Conservation (phyloP, 2,329 filamentous ascomycete species). For the Xylaria arbuscula region DNA sequence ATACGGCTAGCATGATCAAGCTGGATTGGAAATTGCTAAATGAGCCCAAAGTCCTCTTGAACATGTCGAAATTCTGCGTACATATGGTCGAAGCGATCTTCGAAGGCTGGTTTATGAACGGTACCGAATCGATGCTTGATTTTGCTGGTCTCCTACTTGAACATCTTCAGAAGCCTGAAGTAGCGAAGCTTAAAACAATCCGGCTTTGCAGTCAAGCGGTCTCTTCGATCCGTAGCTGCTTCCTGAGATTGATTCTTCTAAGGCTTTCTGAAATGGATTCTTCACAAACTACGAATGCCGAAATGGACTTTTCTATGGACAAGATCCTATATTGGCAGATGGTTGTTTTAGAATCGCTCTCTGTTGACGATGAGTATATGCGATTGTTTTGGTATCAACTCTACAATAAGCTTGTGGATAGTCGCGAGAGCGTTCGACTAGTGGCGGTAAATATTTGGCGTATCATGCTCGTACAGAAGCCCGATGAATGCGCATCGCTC, state of each 20-base stretch:
- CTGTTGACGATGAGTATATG: slow-evolving; percentile 82
- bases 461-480: slow-evolving; percentile 94
- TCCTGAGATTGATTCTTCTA: slow-evolving; percentile 82
- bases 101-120: slow-evolving; percentile 95
- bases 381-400: slow-evolving; percentile 92
- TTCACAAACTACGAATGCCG: slow-evolving; percentile 65
- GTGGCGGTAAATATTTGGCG: slow-evolving; percentile 87
- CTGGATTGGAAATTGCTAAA: slow-evolving; percentile 76
- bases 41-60: slow-evolving; percentile 86
- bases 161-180: slow-evolving; percentile 85
- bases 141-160: slow-evolving; percentile 88
- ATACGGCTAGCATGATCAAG: slow-evolving; percentile 76
- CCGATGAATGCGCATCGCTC: slow-evolving; percentile 79
- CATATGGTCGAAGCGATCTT: slow-evolving; percentile 92
- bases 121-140: slow-evolving; percentile 83
- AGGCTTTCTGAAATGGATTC: slow-evolving; percentile 86
- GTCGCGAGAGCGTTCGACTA: slow-evolving; percentile 72
- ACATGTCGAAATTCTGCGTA: slow-evolving; percentile 81
- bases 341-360: slow-evolving; percentile 82
- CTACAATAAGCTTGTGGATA: slow-evolving; percentile 86
- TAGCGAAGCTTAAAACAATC: slow-evolving; percentile 84
- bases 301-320: slow-evolving; percentile 78
- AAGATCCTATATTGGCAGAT: slow-evolving; percentile 97
- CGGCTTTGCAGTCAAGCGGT: slow-evolving; percentile 90
- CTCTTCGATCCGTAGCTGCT: slow-evolving; percentile 77